Evolutionary conservation across 2,329 filamentous ascomycete species (phyloP).

Genomic region (Plectosphaerella plurivora): DNA sequence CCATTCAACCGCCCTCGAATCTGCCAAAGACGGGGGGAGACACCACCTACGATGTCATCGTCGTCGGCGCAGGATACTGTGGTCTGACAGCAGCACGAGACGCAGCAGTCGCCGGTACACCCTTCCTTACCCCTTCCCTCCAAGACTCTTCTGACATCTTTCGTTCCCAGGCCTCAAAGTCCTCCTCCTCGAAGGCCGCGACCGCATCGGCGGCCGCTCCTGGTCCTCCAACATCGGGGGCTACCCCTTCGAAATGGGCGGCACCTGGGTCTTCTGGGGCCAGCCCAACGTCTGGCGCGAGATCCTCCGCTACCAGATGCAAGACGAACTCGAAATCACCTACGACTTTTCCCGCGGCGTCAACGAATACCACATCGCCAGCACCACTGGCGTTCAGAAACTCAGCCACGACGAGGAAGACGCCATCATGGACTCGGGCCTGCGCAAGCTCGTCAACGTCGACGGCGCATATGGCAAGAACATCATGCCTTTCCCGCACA

Average conservation of each 20-base stretch:
- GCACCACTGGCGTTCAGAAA: slow-evolving; percentile 17
- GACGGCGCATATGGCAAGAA: slow-evolving; percentile 32
- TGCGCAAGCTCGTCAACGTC: slow-evolving; percentile 40
- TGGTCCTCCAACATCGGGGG: slow-evolving; percentile 39
- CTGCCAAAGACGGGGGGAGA: slow-evolving; percentile 3
- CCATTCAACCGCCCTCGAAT: slow-evolving; percentile 20
- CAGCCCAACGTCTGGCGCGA: slow-evolving; percentile 39
- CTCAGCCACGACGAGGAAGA: slow-evolving; percentile 39
- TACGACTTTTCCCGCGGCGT: slow-evolving; percentile 35
- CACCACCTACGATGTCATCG: slow-evolving; percentile 19
- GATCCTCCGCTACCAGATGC: slow-evolving; percentile 39
- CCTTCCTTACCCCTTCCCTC: not conserved
- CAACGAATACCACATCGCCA: slow-evolving; percentile 34
- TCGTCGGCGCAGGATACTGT: slow-evolving; percentile 24
- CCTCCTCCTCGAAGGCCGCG: slow-evolving; percentile 39
- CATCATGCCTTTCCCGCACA: slow-evolving; percentile 35
- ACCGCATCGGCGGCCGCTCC: slow-evolving; percentile 42
- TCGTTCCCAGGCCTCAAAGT: slow-evolving; percentile 26
- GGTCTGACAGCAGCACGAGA: slow-evolving; percentile 23
- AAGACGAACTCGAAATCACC: slow-evolving; percentile 29
- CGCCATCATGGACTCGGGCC: slow-evolving; percentile 21
- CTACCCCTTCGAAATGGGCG: slow-evolving; percentile 43
- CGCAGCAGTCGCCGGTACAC: slow-evolving; percentile 19
- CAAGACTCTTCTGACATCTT: not conserved
- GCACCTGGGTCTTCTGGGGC: slow-evolving; percentile 43